A percentile compares a stretch with the other conserved stretches of the same genome.
Conservation (phyloP, 2,329 filamentous ascomycete genomes). For the Phialophora macrospora region DNA sequence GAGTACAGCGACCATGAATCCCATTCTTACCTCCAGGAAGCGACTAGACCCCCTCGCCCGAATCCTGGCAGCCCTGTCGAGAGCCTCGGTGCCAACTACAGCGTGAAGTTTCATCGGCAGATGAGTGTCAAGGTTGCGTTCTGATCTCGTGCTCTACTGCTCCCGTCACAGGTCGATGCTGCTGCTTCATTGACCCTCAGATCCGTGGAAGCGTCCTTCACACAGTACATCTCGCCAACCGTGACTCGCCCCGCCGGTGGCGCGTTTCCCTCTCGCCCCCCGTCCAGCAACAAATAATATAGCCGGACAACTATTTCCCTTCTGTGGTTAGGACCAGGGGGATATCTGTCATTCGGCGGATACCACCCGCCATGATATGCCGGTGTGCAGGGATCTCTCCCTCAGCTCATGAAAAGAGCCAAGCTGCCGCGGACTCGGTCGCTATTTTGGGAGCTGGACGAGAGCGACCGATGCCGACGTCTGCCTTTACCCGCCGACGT, state of each 20-base stretch:
- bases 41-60: background rate
- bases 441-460: background rate
- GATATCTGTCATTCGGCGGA: background rate
- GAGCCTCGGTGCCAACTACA: background rate
- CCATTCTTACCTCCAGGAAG: background rate
- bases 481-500: background rate
- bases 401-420: background rate
- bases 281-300: constrained; percentile 12
- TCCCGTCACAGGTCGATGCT: constrained; percentile 4
- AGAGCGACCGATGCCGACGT: background rate
- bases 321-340: background rate
- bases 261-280: constrained; percentile 7
- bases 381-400: background rate
- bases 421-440: background rate
- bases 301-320: constrained; percentile 12
- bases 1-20: background rate
- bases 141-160: constrained; percentile 4
- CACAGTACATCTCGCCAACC: background rate
- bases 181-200: background rate
- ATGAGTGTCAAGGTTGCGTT: background rate
- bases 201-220: background rate
- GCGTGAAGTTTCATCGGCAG: background rate
- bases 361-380: constrained; percentile 7
- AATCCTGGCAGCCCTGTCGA: background rate
- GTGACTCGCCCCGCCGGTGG: constrained; percentile 16